These are phyloP conservation scores for Hericium coralloides DNA, from an alignment of 768 basidiomycete species.

Conservation along the genomic window DNA sequence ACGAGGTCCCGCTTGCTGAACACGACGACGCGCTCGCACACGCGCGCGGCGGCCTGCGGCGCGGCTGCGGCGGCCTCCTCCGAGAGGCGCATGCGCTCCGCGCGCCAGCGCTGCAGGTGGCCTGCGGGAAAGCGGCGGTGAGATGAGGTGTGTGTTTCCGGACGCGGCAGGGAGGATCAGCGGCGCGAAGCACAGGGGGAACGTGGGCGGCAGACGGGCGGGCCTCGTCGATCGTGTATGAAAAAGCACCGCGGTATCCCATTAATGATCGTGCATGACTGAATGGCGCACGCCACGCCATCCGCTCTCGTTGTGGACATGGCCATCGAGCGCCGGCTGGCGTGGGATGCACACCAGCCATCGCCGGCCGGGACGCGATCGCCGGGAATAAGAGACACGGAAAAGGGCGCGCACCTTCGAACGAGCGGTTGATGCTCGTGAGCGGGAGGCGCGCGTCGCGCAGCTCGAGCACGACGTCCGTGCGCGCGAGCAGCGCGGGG, in stretches of 20 bases:
- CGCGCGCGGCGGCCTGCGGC: conserved; percentile 11
- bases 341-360: not conserved
- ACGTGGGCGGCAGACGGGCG: not conserved
- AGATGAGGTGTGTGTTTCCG: conserved; percentile 1
- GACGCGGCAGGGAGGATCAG: not conserved
- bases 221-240: not conserved
- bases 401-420: conserved; percentile 58
- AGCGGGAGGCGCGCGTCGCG: conserved; percentile 89
- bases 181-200: conserved; percentile 1
- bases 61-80: conserved; percentile 8
- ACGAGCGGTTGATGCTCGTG: conserved; percentile 84
- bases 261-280: no score
- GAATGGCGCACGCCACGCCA: no score
- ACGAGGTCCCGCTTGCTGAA: conserved; percentile 92
- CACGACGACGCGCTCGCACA: conserved; percentile 83
- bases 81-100: conserved; percentile 10
- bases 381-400: not conserved
- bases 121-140: conserved; percentile 5
- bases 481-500: conserved; percentile 67
- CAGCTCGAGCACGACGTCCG: conserved; percentile 90
- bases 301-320: no score
- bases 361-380: not conserved
- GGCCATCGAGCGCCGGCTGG: not conserved
- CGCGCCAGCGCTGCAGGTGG: conserved; percentile 8
- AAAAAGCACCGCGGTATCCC: not conserved